phyloP scores from a whole-genome alignment of 2,329 filamentous ascomycete species.

The Cladophialophora exuberans region DNA sequence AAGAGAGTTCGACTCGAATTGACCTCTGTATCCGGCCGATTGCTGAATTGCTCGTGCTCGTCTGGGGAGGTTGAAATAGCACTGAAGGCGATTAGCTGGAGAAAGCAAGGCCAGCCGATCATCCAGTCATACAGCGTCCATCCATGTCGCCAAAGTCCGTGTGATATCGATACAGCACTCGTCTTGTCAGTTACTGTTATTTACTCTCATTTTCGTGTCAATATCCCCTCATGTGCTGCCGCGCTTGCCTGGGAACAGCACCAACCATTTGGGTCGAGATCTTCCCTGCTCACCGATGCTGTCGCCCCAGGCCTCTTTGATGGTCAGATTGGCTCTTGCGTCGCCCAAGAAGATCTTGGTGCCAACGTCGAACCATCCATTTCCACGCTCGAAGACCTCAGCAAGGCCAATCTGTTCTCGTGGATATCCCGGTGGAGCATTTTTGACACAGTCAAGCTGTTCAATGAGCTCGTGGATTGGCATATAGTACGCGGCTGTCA shows the following conservation, averaged over 20 bases:
- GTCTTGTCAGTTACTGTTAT: too few relatives aligned
- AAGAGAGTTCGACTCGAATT: conserved; percentile 12
- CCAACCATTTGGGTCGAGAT: conserved; percentile 27
- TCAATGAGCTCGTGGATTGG: conserved; percentile 62
- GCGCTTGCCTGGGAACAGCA: conserved; percentile 23
- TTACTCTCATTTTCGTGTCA: too few relatives aligned
- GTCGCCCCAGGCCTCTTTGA: conserved; percentile 65
- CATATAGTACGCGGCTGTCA: conserved; percentile 51
- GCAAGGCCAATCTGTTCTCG: conserved; percentile 55
- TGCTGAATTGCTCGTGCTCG: not conserved
- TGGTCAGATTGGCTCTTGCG: conserved; percentile 50
- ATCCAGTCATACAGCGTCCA: not conserved
- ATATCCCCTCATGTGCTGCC: not conserved
- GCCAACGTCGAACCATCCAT: conserved; percentile 64
- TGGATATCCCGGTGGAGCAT: conserved; percentile 10
- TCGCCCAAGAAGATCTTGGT: conserved; percentile 56
- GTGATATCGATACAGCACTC: not conserved
- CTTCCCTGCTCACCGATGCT: conserved; percentile 28
- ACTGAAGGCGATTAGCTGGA: conserved; percentile 1
- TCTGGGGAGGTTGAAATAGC: conserved; percentile 5
- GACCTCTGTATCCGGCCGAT: not conserved
- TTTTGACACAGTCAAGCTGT: conserved; percentile 61
- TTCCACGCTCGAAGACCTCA: conserved; percentile 58
- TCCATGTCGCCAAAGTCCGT: conserved; percentile 11
- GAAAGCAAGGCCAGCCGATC: conserved; percentile 4